phyloP scores from a whole-genome alignment of 2,329 filamentous ascomycete species.

The Trichoderma koningiopsis region DNA sequence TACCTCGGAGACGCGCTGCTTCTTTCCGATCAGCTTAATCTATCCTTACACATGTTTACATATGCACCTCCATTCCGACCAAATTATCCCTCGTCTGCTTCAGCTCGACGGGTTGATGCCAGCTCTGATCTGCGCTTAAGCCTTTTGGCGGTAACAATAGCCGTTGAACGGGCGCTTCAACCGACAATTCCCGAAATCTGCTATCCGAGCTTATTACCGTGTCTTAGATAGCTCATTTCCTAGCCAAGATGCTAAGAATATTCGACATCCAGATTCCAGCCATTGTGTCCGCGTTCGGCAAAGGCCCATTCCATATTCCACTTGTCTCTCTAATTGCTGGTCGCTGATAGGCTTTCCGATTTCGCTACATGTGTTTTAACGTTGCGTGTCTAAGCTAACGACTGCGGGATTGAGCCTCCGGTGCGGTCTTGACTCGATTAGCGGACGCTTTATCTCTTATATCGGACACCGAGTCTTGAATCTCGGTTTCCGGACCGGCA shows the following conservation, averaged over 20 bases:
- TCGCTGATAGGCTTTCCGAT: background rate
- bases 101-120: background rate
- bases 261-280: background rate
- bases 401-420: constrained; percentile 7
- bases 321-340: constrained; percentile 1
- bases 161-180: background rate
- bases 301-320: background rate
- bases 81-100: background rate
- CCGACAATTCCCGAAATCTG: constrained; percentile 17
- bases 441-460: background rate
- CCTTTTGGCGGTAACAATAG: constrained; percentile 2
- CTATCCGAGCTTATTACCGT: background rate
- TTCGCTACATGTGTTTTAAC: background rate
- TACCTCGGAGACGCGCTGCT: background rate
- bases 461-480: constrained; percentile 6
- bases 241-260: background rate
- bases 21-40: background rate
- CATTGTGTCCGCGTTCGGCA: background rate
- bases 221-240: background rate
- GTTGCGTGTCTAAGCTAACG: background rate
- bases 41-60: background rate
- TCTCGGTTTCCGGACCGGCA: background rate
- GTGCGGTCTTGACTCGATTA: background rate
- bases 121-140: background rate
- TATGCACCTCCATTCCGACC: background rate